These are phyloP conservation scores for Podospora bellae-mahoneyi DNA, from an alignment of 495 filamentous ascomycete species.

Conservation along the genomic window DNA sequence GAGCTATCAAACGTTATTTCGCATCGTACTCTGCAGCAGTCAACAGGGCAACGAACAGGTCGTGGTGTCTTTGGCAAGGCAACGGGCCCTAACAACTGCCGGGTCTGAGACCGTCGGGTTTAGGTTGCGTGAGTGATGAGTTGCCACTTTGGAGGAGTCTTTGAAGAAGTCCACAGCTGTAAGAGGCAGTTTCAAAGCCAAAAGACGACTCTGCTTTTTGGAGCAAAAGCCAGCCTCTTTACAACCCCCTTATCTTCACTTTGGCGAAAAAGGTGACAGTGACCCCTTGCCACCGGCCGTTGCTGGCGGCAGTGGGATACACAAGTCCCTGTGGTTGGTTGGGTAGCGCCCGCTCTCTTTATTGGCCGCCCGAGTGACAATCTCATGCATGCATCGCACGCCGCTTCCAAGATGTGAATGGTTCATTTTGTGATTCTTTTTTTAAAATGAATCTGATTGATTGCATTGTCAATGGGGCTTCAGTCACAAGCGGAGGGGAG, in stretches of 20 bases:
- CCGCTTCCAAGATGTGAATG: neutral
- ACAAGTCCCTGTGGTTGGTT: slow-evolving; percentile 5
- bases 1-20: neutral
- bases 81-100: neutral
- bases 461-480: neutral
- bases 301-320: neutral
- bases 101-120: neutral
- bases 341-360: neutral
- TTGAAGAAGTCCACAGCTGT: neutral
- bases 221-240: neutral
- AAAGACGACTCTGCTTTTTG: neutral
- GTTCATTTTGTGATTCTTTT: neutral
- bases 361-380: slow-evolving; percentile 13
- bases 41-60: neutral
- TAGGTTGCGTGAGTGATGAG: neutral
- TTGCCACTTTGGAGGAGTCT: neutral
- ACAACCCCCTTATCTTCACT: neutral
- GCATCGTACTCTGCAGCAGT: neutral
- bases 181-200: neutral
- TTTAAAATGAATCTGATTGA: slow-evolving; percentile 2
- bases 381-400: slow-evolving; percentile 3
- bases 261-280: neutral
- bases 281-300: neutral
- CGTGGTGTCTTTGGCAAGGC: no score
- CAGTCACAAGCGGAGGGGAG: neutral